phyloP scores from a whole-genome alignment of 768 basidiomycete genomes.

The Brasilioporus rufonigricans region DNA sequence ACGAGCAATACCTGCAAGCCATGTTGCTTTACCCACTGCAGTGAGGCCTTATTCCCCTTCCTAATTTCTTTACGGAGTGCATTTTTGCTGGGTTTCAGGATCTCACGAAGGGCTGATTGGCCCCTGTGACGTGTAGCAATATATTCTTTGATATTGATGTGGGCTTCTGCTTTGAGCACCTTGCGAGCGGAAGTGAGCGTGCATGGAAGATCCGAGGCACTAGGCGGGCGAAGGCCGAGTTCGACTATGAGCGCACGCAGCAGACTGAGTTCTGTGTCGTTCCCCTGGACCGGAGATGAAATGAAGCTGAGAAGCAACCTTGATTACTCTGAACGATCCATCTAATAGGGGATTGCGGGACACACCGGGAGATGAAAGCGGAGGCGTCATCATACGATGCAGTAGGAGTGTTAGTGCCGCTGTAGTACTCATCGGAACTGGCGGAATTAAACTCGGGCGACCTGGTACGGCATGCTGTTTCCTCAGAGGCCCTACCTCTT shows the following conservation, averaged over 20 bases:
- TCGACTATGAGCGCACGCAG: conserved; percentile 76
- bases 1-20: conserved; percentile 67
- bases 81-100: conserved; percentile 60
- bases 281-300: conserved; percentile 15
- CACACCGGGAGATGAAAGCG: conserved; percentile 29
- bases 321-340: not conserved
- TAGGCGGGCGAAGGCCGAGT: conserved; percentile 55
- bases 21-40: conserved; percentile 60
- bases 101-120: conserved; percentile 53
- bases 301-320: conserved; percentile 19
- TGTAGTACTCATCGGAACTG: conserved; percentile 8
- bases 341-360: not conserved
- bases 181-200: conserved; percentile 70
- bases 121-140: conserved; percentile 64
- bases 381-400: conserved; percentile 26
- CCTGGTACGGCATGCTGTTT: not conserved
- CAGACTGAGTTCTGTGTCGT: conserved; percentile 46
- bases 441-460: conserved; percentile 3
- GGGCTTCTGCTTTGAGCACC: conserved; percentile 61
- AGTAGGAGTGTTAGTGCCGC: conserved; percentile 11
- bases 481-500: not conserved
- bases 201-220: conserved; percentile 46
- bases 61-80: conserved; percentile 63
- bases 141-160: conserved; percentile 74
- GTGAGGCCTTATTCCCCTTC: conserved; percentile 44